A percentile compares a stretch with the other conserved stretches of the same genome.
phyloP scores from a whole-genome alignment of 2,329 filamentous ascomycete genomes.

The Talaromyces sp. region DNA sequence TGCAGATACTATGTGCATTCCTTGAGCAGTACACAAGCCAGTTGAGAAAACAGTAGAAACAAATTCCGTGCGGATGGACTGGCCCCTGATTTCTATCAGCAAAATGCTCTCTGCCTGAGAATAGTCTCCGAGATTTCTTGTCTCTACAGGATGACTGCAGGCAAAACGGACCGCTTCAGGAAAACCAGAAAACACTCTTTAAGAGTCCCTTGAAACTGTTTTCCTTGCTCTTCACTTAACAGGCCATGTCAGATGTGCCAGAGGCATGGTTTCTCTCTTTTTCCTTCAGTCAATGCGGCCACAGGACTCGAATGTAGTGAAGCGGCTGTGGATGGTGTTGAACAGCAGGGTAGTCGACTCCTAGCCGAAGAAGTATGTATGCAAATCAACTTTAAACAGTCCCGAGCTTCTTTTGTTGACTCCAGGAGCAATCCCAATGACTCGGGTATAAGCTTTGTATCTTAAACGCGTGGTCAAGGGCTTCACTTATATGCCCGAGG shows the following conservation, averaged over 20 bases:
- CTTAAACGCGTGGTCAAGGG: not conserved
- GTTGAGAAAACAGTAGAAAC: not conserved
- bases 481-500: not conserved
- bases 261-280: not conserved
- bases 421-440: not conserved
- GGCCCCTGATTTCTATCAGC: not conserved
- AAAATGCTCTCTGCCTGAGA: not conserved
- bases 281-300: not conserved
- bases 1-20: constrained; percentile 3
- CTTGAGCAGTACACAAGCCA: not conserved
- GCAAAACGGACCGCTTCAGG: not conserved
- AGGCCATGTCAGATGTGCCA: not conserved
- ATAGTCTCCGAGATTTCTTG: not conserved
- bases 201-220: not conserved
- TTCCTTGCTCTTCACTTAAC: not conserved
- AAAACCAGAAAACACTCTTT: not conserved
- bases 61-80: not conserved
- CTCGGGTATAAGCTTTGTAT: not conserved
- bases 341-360: not conserved
- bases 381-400: not conserved
- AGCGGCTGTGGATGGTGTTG: not conserved
- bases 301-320: not conserved
- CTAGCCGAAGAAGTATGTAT: not conserved
- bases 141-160: not conserved
- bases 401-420: not conserved